A percentile compares a stretch with the other conserved stretches of the same genome.
Conservation (phyloP, 2,329 filamentous ascomycete species). For the Cylindrodendrum hubeiense region DNA sequence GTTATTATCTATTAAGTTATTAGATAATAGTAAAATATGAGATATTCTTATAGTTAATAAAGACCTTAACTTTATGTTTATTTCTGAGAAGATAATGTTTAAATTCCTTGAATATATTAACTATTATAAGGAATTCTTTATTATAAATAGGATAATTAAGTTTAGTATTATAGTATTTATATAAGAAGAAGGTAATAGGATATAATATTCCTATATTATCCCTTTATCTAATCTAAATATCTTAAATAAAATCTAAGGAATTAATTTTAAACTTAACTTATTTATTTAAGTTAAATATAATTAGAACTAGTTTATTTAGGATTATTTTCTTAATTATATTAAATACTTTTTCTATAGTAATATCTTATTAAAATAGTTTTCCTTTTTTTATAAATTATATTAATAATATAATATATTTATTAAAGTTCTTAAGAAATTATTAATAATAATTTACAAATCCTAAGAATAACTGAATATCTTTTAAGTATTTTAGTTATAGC, state of each 20-base stretch:
- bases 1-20: conserved; percentile 28
- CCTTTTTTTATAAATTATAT: conserved; percentile 19
- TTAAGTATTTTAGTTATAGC: conserved; percentile 1
- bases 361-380: conserved; percentile 5
- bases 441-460: background rate
- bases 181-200: conserved; percentile 30
- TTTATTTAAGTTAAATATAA: conserved; percentile 23
- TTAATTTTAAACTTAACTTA: conserved; percentile 30
- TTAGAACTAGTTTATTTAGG: conserved; percentile 6
- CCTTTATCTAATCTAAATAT: conserved; percentile 23
- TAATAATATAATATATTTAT: conserved; percentile 11
- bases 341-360: no score
- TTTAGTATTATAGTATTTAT: conserved; percentile 34
- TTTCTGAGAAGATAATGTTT: conserved; percentile 33
- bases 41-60: conserved; percentile 41
- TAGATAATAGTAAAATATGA: conserved; percentile 28
- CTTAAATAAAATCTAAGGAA: conserved; percentile 18
- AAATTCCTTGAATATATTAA: conserved; percentile 42
- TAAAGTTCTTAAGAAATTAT: conserved; percentile 30
- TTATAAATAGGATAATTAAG: conserved; percentile 42
- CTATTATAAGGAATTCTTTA: conserved; percentile 41
- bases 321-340: conserved; percentile 18
- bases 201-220: conserved; percentile 25
- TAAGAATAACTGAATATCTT: conserved; percentile 32
- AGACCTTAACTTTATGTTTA: conserved; percentile 35